Conservation (phyloP, 768 basidiomycete genomes). For the Ephemerocybe angulata region DNA sequence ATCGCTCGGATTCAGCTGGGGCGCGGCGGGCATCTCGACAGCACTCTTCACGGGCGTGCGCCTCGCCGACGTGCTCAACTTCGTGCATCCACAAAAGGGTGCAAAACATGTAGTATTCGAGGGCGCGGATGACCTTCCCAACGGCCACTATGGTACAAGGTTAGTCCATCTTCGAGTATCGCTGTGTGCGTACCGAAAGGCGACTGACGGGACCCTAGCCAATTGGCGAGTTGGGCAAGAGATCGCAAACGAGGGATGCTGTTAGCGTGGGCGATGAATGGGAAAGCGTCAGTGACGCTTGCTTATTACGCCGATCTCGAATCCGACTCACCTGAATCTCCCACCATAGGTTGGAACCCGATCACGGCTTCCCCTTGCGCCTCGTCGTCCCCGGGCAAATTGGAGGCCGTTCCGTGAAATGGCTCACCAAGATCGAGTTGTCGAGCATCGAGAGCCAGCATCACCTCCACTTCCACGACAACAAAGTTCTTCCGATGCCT, state of each 20-base stretch:
- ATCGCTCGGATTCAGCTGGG: slow-evolving; percentile 55
- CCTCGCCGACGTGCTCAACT: slow-evolving; percentile 50
- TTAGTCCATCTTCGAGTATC: slow-evolving; percentile 3
- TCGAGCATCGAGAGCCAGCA: slow-evolving; percentile 50
- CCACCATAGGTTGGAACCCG: slow-evolving; percentile 40
- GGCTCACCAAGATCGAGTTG: slow-evolving; percentile 55
- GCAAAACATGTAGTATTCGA: slow-evolving; percentile 58
- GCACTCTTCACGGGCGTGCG: slow-evolving; percentile 60
- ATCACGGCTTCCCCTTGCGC: slow-evolving; percentile 67
- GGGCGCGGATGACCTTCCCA: slow-evolving; percentile 51
- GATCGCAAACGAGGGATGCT: slow-evolving; percentile 49
- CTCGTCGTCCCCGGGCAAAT: slow-evolving; percentile 61
- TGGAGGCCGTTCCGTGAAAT: slow-evolving; percentile 59
- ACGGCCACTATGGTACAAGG: slow-evolving; percentile 58
- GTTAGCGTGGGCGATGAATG: slow-evolving; percentile 57
- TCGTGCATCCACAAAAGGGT: slow-evolving; percentile 34
- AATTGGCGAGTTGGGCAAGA: slow-evolving; percentile 42
- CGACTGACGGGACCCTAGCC: slow-evolving; percentile 14
- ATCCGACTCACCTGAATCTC: not conserved
- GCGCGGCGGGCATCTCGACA: slow-evolving; percentile 47
- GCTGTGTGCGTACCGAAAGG: not conserved
- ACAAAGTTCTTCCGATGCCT: slow-evolving; percentile 57
- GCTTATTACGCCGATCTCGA: not conserved
- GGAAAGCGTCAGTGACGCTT: slow-evolving; percentile 30
- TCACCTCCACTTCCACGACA: slow-evolving; percentile 48